Evolutionary conservation across 2,329 filamentous ascomycete genomes (phyloP).

Genomic region (Arthrocladium fulminans): DNA sequence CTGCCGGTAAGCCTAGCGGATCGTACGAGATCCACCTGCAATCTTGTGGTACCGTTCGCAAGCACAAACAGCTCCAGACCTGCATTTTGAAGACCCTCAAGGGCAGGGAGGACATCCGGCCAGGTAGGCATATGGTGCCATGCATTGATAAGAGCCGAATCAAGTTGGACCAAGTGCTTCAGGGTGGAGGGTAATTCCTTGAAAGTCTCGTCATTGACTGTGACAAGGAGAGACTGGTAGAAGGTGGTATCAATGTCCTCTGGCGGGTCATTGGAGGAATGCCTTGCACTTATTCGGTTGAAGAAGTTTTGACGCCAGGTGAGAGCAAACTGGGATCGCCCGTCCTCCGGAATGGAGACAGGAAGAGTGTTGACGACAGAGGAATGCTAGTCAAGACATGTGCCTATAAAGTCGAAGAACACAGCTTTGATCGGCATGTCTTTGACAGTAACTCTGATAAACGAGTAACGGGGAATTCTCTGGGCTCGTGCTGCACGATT

Average conservation of each 20-base stretch:
- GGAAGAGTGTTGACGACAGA: constrained; percentile 33
- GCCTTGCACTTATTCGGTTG: constrained; percentile 34
- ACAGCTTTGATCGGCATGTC: constrained; percentile 34
- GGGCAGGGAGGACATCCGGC: constrained; percentile 41
- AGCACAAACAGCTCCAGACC: constrained; percentile 42
- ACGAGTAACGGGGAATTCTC: background rate
- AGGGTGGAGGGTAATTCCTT: background rate
- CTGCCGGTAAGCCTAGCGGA: constrained; percentile 35
- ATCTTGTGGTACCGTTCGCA: constrained; percentile 47
- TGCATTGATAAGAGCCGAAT: constrained; percentile 25
- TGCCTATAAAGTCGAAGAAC: constrained; percentile 53
- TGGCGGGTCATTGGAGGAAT: constrained; percentile 27
- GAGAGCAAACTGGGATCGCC: constrained; percentile 37
- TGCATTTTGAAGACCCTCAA: constrained; percentile 31
- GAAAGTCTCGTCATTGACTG: background rate
- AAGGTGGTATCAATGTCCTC: constrained; percentile 49
- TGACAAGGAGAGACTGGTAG: constrained; percentile 29
- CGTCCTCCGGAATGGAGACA: constrained; percentile 23
- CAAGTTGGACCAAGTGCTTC: background rate
- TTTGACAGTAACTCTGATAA: background rate
- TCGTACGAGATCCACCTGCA: constrained; percentile 45
- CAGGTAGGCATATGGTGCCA: constrained; percentile 46
- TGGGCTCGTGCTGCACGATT: too few relatives aligned
- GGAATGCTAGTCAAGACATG: constrained; percentile 48
- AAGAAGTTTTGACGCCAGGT: constrained; percentile 47